Base-by-base conservation (phyloP, 2,329 filamentous ascomycete genomes). In the Xylaria sp. region DNA sequence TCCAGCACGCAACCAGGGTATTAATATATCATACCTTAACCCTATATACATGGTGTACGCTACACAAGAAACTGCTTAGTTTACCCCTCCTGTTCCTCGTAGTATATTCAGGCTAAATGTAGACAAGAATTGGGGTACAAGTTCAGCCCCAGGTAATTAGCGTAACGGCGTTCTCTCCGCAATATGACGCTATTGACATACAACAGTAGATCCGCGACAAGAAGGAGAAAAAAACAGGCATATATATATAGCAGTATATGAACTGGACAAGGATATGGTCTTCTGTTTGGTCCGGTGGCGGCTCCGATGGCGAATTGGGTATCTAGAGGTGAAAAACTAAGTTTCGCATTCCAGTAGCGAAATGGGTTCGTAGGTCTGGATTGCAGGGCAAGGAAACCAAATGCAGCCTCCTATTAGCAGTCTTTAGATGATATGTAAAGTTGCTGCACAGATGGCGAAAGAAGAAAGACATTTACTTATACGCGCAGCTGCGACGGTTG, bases 101-200 rank as follows among this genome's bases (percentile, higher is more conserved):
- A 13, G 41, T 28, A 8, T 1, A 60, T 66, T 66, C 60, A 60
- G 56, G 56, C 63, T 55, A 41, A 59, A 66, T 55, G 12, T 28
- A 39, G 25, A 32, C 20, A 32, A 50, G 28, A 6, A 28, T 61
- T 66, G 63, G 63, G 34, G 56, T 61, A 50, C 28, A 6, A 28
- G 23, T 6, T 28, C 28, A 28, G n/a, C 23, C 7, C 7, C 51
- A 15, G 12, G 41, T 23, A n/a, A n/a, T n/a, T n/a, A 28, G 54
- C 8, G 37, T 25, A 39, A 39, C 48, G 9, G 3, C 8, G 6
- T 3, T 7, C 32, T 32, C 20, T 7, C 25, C 20, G 10, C 48
- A 44, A 51, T 32, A 52, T n/a, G 28, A 25, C 7, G 48, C 39
- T 25, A n/a, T 20, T 41, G 15, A 44, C 7, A n/a, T 5, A 56